Evolutionary conservation across 2,329 filamentous ascomycete species (phyloP), one percentile per base, ranked within the genome.

Genomic region (Sordariomycetes sp.): DNA sequence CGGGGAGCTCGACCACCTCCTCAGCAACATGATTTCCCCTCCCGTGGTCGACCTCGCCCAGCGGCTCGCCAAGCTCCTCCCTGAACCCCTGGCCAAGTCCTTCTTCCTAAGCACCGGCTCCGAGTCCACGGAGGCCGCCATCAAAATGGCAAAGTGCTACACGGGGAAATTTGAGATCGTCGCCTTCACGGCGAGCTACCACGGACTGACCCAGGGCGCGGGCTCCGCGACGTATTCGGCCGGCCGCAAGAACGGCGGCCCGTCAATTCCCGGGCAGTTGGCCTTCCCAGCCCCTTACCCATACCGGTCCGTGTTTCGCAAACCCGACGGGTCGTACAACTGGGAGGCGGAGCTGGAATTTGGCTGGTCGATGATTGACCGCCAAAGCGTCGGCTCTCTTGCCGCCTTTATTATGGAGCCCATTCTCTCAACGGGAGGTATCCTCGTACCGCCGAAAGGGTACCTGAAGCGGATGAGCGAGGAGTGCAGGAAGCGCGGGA

Each of bases 151-250:
- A 3, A 87, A 87, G 66, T 69, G 74, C 34, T 81, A 79, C 63
- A 87, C 83, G 0, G 81, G 82, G 2, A 84, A 81, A 48, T 86
- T 82, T 62, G 83, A 87, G 66, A 77, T 87, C 57, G 80, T 87
- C 3, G 83, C 74, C 0, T 72, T 87, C 57, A 74, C 74, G 0
- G 77, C 77, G 0, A 81, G 78, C 59, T 87, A 79, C 68, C 83
- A 87, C 67, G 83, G 84, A 24, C 70, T 86, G 60, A 86, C 82
- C 0, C 72, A 72, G 4, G 79, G 72, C 3, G 74, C 82, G 0
- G 70, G 74, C 0, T 74, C 74, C 0, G 79, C 81, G 0, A 79
- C 79, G 2, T 85, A 82, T 65, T 75, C 77, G 51, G 73, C 75
- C 14, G 81, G 80, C 1, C 71, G 81, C 2, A 75, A 71, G 58